phyloP scores from a whole-genome alignment of 768 basidiomycete species.

The Lanmaoa pseudosensibilis region DNA sequence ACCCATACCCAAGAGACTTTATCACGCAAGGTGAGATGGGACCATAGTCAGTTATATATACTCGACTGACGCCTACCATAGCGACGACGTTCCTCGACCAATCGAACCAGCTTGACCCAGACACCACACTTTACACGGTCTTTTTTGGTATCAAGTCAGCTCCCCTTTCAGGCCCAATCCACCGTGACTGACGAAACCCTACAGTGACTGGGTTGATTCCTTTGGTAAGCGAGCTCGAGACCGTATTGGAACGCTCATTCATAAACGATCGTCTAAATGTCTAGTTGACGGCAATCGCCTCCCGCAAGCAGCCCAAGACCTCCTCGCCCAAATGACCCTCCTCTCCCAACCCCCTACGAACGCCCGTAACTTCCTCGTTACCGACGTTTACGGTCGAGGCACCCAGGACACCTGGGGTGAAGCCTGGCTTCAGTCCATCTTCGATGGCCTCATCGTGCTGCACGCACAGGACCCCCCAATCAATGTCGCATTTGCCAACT shows the following conservation, averaged over 20 bases:
- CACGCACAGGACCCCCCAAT: conserved; percentile 32
- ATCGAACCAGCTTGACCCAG: conserved; percentile 42
- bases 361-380: conserved; percentile 48
- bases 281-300: conserved; percentile 48
- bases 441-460: conserved; percentile 40
- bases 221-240: conserved; percentile 30
- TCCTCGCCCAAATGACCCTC: conserved; percentile 45
- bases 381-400: conserved; percentile 53
- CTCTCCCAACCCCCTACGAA: conserved; percentile 52
- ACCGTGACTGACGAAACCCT: conserved; percentile 1
- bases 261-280: neutral
- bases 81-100: conserved; percentile 47
- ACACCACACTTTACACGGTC: conserved; percentile 48
- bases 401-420: conserved; percentile 41
- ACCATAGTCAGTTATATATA: neutral
- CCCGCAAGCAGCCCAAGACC: conserved; percentile 42
- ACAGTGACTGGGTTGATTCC: conserved; percentile 46
- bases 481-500: conserved; percentile 47
- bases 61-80: conserved; percentile 14
- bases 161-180: neutral
- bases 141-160: conserved; percentile 59
- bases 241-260: neutral
- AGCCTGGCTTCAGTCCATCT: conserved; percentile 48
- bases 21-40: conserved; percentile 43
- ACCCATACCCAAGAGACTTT: conserved; percentile 47